Evolutionary conservation across 805 yeast genomes (phyloP), one percentile per base, ranked within the genome.

Genomic region (Gaillardinia entomophila): DNA sequence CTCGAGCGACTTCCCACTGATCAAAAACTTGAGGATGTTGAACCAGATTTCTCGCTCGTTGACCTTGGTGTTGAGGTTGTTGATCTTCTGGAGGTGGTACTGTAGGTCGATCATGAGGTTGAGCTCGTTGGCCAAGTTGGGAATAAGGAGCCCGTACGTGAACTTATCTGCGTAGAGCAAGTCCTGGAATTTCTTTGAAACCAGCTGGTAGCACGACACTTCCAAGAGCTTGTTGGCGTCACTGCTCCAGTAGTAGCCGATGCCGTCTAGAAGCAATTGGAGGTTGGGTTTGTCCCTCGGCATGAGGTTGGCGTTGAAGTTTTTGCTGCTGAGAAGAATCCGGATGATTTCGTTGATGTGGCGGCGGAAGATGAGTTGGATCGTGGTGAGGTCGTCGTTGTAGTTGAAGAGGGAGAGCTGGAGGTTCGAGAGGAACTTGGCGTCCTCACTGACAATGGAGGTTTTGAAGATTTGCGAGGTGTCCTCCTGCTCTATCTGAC

Each of bases 341-440:
- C 72, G 43, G 7, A 62, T 45, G 16, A 67, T 53, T 35, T 66
- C 71, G 38, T 66, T 66, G 23, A 68, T 57, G 39, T 67, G 73
- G 40, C 73, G 55, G 32, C 73, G 40, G 47, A 65, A 52, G 17
- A 66, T 58, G 22, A 62, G 48, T 45, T 68, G 69, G 28, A 67
- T 52, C 1, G 74, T 68, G 28, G 70, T 61, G 36, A 65, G 50
- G 39, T 68, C 73, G 41, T 68, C 73, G 38, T 68, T 68, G 40
- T 66, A 66, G 35, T 55, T 62, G 43, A 56, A 62, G n/a, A 68
- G 49, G 12, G 69, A 60, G 22, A 63, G 46, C 37, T 65, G 71
- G 22, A 68, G 47, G 35, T 58, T 63, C 17, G 70, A 60, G 30
- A 68, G 48, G 37, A 68, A 68, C 34, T 56, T 54, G 3, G 72